Percentiles rank a stretch among this genome's conserved stretches.
These are phyloP conservation scores for Dothistroma pini DNA, from an alignment of 2,329 filamentous ascomycete genomes.

Conservation along the genomic window DNA sequence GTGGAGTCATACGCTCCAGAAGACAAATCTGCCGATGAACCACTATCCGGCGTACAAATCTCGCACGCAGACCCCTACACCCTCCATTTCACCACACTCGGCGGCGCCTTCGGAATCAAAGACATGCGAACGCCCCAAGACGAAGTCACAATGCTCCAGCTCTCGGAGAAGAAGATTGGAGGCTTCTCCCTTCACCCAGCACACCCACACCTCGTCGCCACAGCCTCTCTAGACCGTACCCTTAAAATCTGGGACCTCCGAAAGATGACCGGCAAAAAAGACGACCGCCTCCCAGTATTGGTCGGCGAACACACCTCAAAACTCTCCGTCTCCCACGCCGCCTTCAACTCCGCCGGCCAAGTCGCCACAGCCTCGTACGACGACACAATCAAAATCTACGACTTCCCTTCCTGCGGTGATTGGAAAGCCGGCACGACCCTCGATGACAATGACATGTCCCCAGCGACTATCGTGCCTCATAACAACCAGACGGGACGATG, in stretches of 20 bases:
- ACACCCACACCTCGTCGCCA: slow-evolving; percentile 78
- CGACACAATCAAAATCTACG: slow-evolving; percentile 89
- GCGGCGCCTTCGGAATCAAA: slow-evolving; percentile 74
- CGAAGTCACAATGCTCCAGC: slow-evolving; percentile 64
- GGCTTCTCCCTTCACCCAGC: slow-evolving; percentile 82
- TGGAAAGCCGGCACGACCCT: slow-evolving; percentile 52
- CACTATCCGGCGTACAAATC: slow-evolving; percentile 82
- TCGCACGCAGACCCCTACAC: slow-evolving; percentile 64
- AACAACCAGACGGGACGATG: slow-evolving; percentile 96
- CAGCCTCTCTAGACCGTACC: slow-evolving; percentile 83
- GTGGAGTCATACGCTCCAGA: slow-evolving; percentile 75
- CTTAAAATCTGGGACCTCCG: slow-evolving; percentile 91
- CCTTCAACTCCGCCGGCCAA: slow-evolving; percentile 80
- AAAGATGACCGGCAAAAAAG: slow-evolving; percentile 63
- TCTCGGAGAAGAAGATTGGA: slow-evolving; percentile 92
- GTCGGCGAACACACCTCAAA: slow-evolving; percentile 78
- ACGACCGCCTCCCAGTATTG: slow-evolving; percentile 60
- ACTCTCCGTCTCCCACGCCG: slow-evolving; percentile 86
- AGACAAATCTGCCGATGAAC: slow-evolving; percentile 66
- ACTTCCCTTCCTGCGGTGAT: slow-evolving; percentile 53
- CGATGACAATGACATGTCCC: slow-evolving; percentile 61
- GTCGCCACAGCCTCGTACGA: slow-evolving; percentile 93
- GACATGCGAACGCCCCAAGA: slow-evolving; percentile 63
- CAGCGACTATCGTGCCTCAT: slow-evolving; percentile 66
- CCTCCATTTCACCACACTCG: slow-evolving; percentile 82